Conservation (phyloP, 2,329 filamentous ascomycete species). For the Didymella keratinophila region DNA sequence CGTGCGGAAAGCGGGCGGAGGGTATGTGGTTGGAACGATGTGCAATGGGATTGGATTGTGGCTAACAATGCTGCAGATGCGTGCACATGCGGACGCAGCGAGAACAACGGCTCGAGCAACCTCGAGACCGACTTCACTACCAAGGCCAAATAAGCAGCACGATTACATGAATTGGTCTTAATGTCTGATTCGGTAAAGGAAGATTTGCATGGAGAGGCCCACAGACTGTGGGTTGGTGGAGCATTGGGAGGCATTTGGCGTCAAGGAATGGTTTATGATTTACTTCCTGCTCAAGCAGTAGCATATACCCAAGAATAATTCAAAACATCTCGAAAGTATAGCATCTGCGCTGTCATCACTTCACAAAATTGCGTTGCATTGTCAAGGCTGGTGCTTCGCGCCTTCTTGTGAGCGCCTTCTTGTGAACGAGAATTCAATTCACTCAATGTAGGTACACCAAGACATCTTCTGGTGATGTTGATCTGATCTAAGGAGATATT, state of each 20-base stretch:
- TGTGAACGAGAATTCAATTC: not conserved
- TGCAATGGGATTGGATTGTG: not conserved
- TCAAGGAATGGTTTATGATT: conserved; percentile 12
- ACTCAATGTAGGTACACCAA: not conserved
- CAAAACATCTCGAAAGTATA: not conserved
- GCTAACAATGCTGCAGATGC: conserved; percentile 38
- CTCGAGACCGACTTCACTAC: conserved; percentile 90
- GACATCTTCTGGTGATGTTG: not conserved
- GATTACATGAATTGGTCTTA: not conserved
- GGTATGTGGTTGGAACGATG: conserved; percentile 58
- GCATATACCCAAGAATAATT: conserved; percentile 12
- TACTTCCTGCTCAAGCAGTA: conserved; percentile 5
- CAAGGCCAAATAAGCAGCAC: conserved; percentile 53
- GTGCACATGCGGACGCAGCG: conserved; percentile 84
- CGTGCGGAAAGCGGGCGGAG: conserved; percentile 77
- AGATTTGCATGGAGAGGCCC: not conserved
- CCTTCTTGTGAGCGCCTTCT: not conserved
- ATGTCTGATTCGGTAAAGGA: not conserved
- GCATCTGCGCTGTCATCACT: not conserved
- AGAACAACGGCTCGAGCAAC: conserved; percentile 66
- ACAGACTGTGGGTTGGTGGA: not conserved
- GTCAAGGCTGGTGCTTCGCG: not conserved
- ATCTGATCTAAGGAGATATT: not conserved
- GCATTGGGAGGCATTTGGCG: conserved; percentile 31
- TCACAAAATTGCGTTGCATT: not conserved